Percentiles rank a stretch among this genome's conserved stretches.
phyloP scores from a whole-genome alignment of 139 green algal genomes.

The Chlorella sp. region DNA sequence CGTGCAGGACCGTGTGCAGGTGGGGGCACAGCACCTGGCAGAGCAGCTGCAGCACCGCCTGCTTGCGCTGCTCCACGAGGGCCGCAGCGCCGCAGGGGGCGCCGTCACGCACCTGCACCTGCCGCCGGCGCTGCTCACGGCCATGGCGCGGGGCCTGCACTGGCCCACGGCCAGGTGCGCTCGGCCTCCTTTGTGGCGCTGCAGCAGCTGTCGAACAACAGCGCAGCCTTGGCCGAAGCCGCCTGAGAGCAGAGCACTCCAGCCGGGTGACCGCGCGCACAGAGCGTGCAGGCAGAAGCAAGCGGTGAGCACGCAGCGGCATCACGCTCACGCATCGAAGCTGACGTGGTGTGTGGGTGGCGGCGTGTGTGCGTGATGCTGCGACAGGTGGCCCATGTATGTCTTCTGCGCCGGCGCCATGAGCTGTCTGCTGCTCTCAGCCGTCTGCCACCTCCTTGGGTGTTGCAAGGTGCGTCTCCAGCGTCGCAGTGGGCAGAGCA shows the following conservation, averaged over 20 bases:
- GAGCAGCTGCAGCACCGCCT: conserved; percentile 2
- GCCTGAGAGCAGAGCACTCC: too few relatives aligned
- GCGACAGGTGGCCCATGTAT: conserved; percentile 39
- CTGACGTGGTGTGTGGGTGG: too few relatives aligned
- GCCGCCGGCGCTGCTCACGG: background rate
- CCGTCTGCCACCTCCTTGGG: conserved; percentile 82
- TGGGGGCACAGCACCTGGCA: background rate
- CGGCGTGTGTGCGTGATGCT: too few relatives aligned
- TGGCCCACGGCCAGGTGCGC: conserved; percentile 19
- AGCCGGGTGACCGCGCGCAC: too few relatives aligned
- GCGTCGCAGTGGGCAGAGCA: background rate
- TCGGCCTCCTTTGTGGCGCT: background rate
- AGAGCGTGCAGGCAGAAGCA: too few relatives aligned
- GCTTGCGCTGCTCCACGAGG: background rate
- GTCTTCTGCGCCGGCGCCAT: conserved; percentile 85
- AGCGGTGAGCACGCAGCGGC: too few relatives aligned
- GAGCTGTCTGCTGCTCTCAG: conserved; percentile 77
- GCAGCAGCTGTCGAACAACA: too few relatives aligned
- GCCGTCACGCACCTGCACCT: background rate
- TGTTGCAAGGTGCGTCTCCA: conserved; percentile 60
- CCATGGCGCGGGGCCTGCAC: background rate
- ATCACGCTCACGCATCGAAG: too few relatives aligned
- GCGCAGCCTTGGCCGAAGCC: too few relatives aligned
- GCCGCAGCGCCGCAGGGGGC: too few relatives aligned
- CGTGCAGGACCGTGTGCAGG: background rate